Evolutionary conservation across 2,329 filamentous ascomycete species (phyloP).

Genomic region (Corniculantispora saksenae): DNA sequence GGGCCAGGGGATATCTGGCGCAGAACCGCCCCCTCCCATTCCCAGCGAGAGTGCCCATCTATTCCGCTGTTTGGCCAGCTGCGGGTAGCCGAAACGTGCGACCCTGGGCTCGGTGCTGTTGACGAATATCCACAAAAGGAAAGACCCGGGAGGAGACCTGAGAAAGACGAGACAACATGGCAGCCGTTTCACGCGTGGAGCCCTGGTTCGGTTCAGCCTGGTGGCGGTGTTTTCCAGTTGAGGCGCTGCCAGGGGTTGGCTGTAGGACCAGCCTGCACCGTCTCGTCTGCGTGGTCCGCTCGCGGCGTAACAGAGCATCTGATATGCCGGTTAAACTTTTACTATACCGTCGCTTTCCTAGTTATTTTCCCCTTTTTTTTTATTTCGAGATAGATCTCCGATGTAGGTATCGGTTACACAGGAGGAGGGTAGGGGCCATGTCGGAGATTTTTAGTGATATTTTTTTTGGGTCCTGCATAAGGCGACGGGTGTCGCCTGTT

Average conservation of each 20-base stretch:
- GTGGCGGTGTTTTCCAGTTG: background rate
- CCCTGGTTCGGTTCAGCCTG: background rate
- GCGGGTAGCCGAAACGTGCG: background rate
- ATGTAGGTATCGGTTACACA: too few species aligned
- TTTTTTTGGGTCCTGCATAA: conserved; percentile 1
- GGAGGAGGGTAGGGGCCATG: background rate
- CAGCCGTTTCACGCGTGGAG: conserved; percentile 12
- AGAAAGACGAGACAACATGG: background rate
- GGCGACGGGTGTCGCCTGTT: background rate
- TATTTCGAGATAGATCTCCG: too few species aligned
- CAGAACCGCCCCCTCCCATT: too few species aligned
- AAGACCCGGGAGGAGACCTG: background rate
- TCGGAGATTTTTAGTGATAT: background rate
- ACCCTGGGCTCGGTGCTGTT: background rate
- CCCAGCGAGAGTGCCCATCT: background rate
- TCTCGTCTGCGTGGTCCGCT: background rate
- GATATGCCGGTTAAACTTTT: too few species aligned
- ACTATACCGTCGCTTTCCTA: too few species aligned
- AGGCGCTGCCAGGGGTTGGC: background rate
- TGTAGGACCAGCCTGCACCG: background rate
- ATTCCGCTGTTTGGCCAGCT: background rate
- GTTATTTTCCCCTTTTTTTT: too few species aligned
- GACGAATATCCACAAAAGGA: background rate
- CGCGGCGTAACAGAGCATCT: background rate
- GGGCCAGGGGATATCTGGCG: background rate